Evolutionary conservation across 1,139 yeast genomes (phyloP).

Genomic region (Sugiyamaella grinbergsii): DNA sequence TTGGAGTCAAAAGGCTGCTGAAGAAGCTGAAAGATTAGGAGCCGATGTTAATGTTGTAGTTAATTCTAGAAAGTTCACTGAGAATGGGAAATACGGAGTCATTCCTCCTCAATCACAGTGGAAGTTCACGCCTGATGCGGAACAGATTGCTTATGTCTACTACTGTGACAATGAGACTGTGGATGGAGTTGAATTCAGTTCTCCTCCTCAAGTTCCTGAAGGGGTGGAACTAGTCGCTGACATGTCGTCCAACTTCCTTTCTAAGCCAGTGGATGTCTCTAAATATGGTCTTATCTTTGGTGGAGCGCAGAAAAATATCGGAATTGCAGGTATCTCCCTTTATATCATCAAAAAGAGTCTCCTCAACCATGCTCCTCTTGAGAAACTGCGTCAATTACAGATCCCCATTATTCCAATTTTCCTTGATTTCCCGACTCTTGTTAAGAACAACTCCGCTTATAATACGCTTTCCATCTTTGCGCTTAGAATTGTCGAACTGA

Average conservation of each 20-base stretch:
- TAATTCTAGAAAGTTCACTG: conserved; percentile 55
- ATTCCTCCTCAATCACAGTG: conserved; percentile 72
- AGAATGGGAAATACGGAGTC: conserved; percentile 58
- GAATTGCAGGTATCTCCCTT: conserved; percentile 91
- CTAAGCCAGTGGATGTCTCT: conserved; percentile 75
- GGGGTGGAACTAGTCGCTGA: conserved; percentile 87
- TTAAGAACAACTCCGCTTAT: conserved; percentile 86
- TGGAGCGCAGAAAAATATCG: conserved; percentile 98
- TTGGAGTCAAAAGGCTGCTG: conserved; percentile 87
- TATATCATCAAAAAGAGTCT: conserved; percentile 83
- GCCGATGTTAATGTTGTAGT: conserved; percentile 70
- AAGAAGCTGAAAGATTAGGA: conserved; percentile 85
- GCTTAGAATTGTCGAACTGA: conserved; percentile 79
- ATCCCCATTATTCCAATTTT: conserved; percentile 86
- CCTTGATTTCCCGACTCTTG: conserved; percentile 82
- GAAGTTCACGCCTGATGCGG: conserved; percentile 47
- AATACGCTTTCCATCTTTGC: conserved; percentile 95
- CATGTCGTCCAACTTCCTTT: conserved; percentile 89
- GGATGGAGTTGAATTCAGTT: conserved; percentile 83
- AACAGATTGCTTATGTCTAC: conserved; percentile 78
- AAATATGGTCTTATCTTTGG: conserved; percentile 78
- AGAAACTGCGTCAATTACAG: conserved; percentile 58
- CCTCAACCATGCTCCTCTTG: conserved; percentile 63
- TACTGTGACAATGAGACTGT: conserved; percentile 97
- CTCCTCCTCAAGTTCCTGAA: conserved; percentile 55